Conservation (phyloP, 345 rosid species). For the Citrus glauca region DNA sequence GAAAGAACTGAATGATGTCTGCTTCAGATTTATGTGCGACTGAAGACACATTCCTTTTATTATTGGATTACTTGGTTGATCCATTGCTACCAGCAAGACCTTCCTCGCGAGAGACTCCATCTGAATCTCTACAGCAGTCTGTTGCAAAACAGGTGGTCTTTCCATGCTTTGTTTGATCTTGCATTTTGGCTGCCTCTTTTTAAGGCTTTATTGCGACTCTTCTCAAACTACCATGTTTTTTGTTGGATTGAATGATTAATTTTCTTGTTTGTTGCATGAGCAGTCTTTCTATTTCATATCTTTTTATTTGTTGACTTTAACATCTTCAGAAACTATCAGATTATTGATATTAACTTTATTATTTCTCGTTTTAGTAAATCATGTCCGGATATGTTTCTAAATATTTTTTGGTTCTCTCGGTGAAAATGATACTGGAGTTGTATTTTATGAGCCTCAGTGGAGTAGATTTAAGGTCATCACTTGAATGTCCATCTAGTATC, state of each 20-base stretch:
- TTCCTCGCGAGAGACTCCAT: slow-evolving; percentile 31
- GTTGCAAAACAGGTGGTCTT: slow-evolving; percentile 68
- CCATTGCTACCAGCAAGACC: slow-evolving; percentile 55
- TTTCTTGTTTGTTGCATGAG: neutral
- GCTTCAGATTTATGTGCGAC: slow-evolving; percentile 43
- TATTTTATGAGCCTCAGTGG: neutral
- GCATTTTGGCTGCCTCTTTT: neutral
- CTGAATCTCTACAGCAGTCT: slow-evolving; percentile 34
- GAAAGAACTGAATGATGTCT: slow-evolving; percentile 20
- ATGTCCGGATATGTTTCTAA: neutral
- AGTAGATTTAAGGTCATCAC: neutral
- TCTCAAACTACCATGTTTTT: neutral
- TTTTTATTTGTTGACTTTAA: neutral
- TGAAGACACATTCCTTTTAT: slow-evolving; percentile 58
- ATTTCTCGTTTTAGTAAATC: neutral
- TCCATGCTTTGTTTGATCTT: neutral
- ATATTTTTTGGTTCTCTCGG: neutral
- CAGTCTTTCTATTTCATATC: neutral
- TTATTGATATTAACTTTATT: neutral
- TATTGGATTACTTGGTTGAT: slow-evolving; percentile 62
- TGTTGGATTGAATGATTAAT: neutral
- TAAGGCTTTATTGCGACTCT: neutral
- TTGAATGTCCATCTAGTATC: neutral
- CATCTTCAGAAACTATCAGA: neutral
- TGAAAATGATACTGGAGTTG: neutral